Percentiles rank a stretch among this genome's conserved stretches.
Conservation (phyloP, 2,329 filamentous ascomycete species). For the Nigrospora oryzae region DNA sequence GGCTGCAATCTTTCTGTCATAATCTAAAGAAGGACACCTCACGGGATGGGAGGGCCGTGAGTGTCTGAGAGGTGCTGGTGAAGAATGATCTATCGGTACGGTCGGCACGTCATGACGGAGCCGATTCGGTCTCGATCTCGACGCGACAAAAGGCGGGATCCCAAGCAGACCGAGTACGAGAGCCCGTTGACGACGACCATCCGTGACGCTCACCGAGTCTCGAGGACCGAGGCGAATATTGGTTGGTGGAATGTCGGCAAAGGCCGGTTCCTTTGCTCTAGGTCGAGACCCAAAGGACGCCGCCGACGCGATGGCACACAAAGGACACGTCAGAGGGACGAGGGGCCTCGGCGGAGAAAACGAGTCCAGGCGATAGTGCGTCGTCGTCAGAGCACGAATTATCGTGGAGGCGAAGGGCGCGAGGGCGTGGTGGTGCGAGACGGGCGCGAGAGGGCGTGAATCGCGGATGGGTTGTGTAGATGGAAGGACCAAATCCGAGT, state of each 20-base stretch:
- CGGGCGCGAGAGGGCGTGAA: constrained; percentile 4
- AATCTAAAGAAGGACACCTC: constrained; percentile 41
- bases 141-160: constrained; percentile 6
- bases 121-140: constrained; percentile 32
- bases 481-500: constrained; percentile 9
- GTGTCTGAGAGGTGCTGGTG: constrained; percentile 13
- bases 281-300: constrained; percentile 4
- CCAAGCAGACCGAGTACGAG: constrained; percentile 1
- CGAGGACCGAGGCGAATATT: neutral
- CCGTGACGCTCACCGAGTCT: neutral
- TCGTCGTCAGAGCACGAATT: constrained; percentile 7
- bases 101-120: constrained; percentile 49
- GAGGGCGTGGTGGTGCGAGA: neutral
- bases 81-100: constrained; percentile 35
- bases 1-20: constrained; percentile 52
- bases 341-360: constrained; percentile 11
- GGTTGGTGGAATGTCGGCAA: neutral
- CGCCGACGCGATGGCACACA: constrained; percentile 11
- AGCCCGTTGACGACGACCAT: neutral
- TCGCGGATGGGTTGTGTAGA: constrained; percentile 14
- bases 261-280: neutral
- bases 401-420: constrained; percentile 2
- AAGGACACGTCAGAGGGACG: constrained; percentile 18
- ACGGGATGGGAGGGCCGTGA: constrained; percentile 19
- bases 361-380: constrained; percentile 7